These are phyloP conservation scores for Quercus gilva DNA, from an alignment of 306 rosid species.

Conservation along the genomic window DNA sequence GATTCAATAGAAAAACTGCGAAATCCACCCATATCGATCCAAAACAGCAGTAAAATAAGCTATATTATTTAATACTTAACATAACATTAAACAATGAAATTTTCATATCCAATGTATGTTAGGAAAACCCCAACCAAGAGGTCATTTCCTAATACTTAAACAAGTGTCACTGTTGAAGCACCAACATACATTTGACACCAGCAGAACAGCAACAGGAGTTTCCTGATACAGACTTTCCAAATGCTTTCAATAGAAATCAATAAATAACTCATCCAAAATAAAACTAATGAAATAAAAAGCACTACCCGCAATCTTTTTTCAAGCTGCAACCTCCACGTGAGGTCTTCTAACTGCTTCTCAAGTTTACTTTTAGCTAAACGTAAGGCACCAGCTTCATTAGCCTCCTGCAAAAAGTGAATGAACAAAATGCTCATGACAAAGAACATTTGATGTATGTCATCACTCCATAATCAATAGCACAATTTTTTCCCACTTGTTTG, in stretches of 20 bases:
- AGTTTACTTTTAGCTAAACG: conserved; percentile 93
- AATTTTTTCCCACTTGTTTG: too few relatives aligned
- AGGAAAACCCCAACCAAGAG: not conserved
- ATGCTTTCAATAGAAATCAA: not conserved
- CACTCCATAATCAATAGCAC: too few relatives aligned
- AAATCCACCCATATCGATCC: too few relatives aligned
- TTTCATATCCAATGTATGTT: not conserved
- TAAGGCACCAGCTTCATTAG: conserved; percentile 95
- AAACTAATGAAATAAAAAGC: not conserved
- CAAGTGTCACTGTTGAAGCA: not conserved
- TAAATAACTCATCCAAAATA: conserved; percentile 7
- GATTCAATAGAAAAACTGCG: too few relatives aligned
- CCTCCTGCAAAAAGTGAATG: conserved; percentile 60
- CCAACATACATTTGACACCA: conserved; percentile 12
- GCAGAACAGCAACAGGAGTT: not conserved
- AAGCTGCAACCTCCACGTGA: conserved; percentile 92
- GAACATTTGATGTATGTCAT: too few relatives aligned
- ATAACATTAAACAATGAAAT: not conserved
- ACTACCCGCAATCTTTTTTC: conserved; percentile 95
- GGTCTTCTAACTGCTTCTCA: conserved; percentile 94
- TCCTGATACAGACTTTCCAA: not conserved
- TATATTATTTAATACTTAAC: not conserved
- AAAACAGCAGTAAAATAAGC: too few relatives aligned
- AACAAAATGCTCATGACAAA: too few relatives aligned
- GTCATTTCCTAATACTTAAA: not conserved